Percentiles rank a stretch among this genome's conserved stretches.
These are phyloP conservation scores for Saccharomyces hybrid DNA, from an alignment of 1,139 yeast species.

Conservation along the genomic window DNA sequence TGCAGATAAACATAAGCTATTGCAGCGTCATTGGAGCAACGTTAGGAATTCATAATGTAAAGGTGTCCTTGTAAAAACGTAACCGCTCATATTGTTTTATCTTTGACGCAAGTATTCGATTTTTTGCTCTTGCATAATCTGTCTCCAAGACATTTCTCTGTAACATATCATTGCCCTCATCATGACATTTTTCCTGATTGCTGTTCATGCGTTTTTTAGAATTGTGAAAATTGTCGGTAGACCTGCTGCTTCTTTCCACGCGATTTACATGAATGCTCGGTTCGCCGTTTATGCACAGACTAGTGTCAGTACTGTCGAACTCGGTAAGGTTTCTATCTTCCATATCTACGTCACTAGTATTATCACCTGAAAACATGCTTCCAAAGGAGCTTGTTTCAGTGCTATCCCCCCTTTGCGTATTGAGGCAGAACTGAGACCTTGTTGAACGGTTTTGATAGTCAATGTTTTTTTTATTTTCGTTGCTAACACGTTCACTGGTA, in stretches of 20 bases:
- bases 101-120: slow-evolving; percentile 15
- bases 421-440: slow-evolving; percentile 2
- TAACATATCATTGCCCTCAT: slow-evolving; percentile 4
- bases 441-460: slow-evolving; percentile 2
- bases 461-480: slow-evolving; percentile 2
- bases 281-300: slow-evolving; percentile 5
- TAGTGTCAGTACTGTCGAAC: slow-evolving; percentile 21
- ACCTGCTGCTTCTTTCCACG: background rate
- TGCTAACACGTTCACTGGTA: slow-evolving; percentile 8
- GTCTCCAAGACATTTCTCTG: slow-evolving; percentile 13
- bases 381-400: slow-evolving; percentile 14
- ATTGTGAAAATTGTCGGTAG: background rate
- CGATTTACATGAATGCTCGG: background rate
- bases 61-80: slow-evolving; percentile 24
- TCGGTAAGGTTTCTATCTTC: slow-evolving; percentile 14
- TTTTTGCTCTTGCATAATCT: slow-evolving; percentile 16
- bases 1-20: background rate
- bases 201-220: background rate
- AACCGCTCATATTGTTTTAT: slow-evolving; percentile 21
- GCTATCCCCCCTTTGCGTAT: slow-evolving; percentile 4
- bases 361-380: slow-evolving; percentile 15
- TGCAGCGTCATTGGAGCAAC: too few relatives aligned
- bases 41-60: slow-evolving; percentile 14
- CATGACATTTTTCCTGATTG: background rate
- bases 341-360: slow-evolving; percentile 28